Evolutionary conservation across 2,329 filamentous ascomycete genomes (phyloP).

Genomic region (Colletotrichum coccodes): DNA sequence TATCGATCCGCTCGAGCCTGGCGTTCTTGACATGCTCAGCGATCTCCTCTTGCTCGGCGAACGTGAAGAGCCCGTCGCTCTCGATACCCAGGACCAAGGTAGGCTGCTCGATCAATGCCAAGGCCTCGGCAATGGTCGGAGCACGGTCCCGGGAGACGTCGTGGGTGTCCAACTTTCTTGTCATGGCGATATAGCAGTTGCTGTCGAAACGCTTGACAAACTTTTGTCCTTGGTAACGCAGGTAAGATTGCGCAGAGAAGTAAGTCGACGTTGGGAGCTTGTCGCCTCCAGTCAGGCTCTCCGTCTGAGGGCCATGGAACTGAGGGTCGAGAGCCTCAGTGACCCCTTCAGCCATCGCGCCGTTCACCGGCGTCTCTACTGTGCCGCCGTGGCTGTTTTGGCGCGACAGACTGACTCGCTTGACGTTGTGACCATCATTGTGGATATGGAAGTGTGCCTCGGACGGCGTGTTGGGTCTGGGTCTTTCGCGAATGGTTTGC

Average conservation of each 20-base stretch:
- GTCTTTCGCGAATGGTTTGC: slow-evolving; percentile 81
- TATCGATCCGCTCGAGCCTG: slow-evolving; percentile 87
- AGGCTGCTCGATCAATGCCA: slow-evolving; percentile 87
- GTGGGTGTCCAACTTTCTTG: slow-evolving; percentile 96
- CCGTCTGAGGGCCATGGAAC: slow-evolving; percentile 71
- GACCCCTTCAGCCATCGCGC: slow-evolving; percentile 41
- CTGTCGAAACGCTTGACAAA: slow-evolving; percentile 98
- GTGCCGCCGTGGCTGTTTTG: slow-evolving; percentile 47
- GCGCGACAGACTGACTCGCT: slow-evolving; percentile 61
- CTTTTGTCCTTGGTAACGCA: slow-evolving; percentile 95
- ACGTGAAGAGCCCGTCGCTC: slow-evolving; percentile 95
- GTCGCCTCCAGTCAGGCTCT: slow-evolving; percentile 61
- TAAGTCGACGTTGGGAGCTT: slow-evolving; percentile 76
- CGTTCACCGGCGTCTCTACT: slow-evolving; percentile 7
- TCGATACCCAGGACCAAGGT: slow-evolving; percentile 93
- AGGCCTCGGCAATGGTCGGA: slow-evolving; percentile 75
- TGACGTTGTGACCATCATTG: slow-evolving; percentile 81
- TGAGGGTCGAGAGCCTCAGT: slow-evolving; percentile 66
- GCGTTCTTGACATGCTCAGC: slow-evolving; percentile 83
- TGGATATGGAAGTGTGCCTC: slow-evolving; percentile 84
- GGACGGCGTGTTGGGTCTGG: slow-evolving; percentile 69
- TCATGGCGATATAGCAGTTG: slow-evolving; percentile 99
- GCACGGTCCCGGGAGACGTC: slow-evolving; percentile 86
- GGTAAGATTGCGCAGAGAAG: slow-evolving; percentile 97
- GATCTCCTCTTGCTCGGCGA: slow-evolving; percentile 94